These are phyloP conservation scores for Hypoxylon sp. DNA, from an alignment of 2,329 filamentous ascomycete genomes.

Conservation along the genomic window DNA sequence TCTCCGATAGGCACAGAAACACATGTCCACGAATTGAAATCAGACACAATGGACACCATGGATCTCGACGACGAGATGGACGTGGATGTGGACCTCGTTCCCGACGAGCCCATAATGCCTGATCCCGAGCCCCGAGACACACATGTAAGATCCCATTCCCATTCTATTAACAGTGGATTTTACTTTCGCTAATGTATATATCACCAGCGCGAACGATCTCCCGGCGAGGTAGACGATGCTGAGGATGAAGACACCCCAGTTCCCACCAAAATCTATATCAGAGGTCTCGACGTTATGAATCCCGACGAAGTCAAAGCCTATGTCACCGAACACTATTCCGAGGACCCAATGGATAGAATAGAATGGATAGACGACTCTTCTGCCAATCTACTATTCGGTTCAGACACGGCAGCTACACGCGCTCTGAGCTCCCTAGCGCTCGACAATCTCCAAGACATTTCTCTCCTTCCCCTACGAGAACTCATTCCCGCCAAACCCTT, in stretches of 20 bases:
- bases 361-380: conserved; percentile 97
- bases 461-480: conserved; percentile 70
- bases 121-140: conserved; percentile 49
- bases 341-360: conserved; percentile 68
- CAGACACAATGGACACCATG: conserved; percentile 61
- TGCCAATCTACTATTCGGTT: conserved; percentile 84
- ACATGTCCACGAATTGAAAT: conserved; percentile 8
- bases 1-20: background rate
- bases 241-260: conserved; percentile 52
- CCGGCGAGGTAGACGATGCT: conserved; percentile 57
- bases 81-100: conserved; percentile 65
- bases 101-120: conserved; percentile 54
- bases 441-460: conserved; percentile 64
- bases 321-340: conserved; percentile 73
- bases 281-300: conserved; percentile 83
- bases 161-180: background rate
- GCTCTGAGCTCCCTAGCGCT: conserved; percentile 66
- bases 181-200: conserved; percentile 31
- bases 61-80: conserved; percentile 81
- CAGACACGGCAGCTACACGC: conserved; percentile 63
- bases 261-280: conserved; percentile 81
- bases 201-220: conserved; percentile 51
- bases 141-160: conserved; percentile 41
- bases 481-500: conserved; percentile 76
- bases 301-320: conserved; percentile 84